A percentile compares a stretch with the other conserved stretches of the same genome.
phyloP scores from a whole-genome alignment of 768 basidiomycete species.

The Boletus fagicola region DNA sequence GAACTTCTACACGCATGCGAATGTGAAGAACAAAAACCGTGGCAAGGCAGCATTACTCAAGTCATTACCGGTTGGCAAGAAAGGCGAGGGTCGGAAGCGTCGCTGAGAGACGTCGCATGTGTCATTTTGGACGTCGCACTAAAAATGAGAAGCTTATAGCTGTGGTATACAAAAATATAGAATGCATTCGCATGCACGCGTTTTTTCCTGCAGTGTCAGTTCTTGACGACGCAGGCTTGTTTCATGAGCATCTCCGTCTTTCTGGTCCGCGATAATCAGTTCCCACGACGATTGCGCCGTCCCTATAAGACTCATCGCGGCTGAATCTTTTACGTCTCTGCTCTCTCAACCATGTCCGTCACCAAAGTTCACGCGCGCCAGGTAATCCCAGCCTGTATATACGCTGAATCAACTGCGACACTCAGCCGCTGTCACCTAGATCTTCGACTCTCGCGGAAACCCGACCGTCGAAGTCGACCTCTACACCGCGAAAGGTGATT shows the following conservation, averaged over 20 bases:
- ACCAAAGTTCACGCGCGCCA: constrained; percentile 91
- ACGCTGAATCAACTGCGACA: not conserved
- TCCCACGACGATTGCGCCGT: constrained; percentile 26
- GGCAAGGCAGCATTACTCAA: constrained; percentile 60
- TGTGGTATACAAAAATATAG: constrained; percentile 16
- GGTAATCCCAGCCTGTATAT: constrained; percentile 43
- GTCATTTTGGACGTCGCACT: constrained; percentile 11
- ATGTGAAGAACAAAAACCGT: constrained; percentile 87
- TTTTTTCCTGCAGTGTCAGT: not conserved
- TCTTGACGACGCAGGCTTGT: constrained; percentile 5
- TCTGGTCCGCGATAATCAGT: constrained; percentile 35
- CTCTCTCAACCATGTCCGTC: constrained; percentile 74
- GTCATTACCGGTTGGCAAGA: constrained; percentile 53
- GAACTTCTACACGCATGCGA: constrained; percentile 84
- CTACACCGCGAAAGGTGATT: constrained; percentile 78
- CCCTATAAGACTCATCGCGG: constrained; percentile 24
- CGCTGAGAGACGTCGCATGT: constrained; percentile 21
- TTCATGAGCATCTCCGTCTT: constrained; percentile 9
- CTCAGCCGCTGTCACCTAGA: constrained; percentile 47
- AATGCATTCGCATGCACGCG: not conserved
- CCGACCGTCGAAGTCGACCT: constrained; percentile 95
- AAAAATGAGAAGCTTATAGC: constrained; percentile 7
- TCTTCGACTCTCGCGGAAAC: constrained; percentile 99
- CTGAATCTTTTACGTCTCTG: constrained; percentile 12
- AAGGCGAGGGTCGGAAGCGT: constrained; percentile 41